Base-by-base conservation (phyloP, 1,139 yeast genomes). In the Suhomyces taliae region DNA sequence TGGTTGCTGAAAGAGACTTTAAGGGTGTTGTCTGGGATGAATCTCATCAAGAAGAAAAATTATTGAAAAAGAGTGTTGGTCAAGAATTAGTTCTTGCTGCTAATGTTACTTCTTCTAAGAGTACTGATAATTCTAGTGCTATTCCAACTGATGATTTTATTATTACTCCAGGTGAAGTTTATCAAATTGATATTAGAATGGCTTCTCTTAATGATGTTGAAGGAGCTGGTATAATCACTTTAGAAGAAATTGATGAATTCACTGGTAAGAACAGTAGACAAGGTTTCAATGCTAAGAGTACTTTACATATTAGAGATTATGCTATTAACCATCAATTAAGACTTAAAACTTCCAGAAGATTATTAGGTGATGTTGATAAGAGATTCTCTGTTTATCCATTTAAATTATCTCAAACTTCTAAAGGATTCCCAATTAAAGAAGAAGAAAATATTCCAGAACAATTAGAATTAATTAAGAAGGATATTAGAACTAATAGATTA, bases 11-110 rank as follows among this genome's bases (percentile, higher is more conserved):
- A 70, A 81, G 85, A 61, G 97, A 90, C 57, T 87, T 85, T 67
- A 90, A 90, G 69, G 97, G 97, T 61, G 95, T 90, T 44, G 88
- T 80, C 34, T 93, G 99, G 98, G 82, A 85, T 46, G 93, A 87
- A 66, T 78, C 85, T 39, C 88, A 86, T 64, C 95, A 87, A 69
- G 96, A 88, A 68, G 77, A 76, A 45, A 65, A 67, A 37, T 70
- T 85, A 51, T 70, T 87, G 53, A 69, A 72, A 45, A 77, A 71
- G 66, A 65, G 76, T n/a, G 65, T 53, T 37, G 68, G 66, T 35
- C 68, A 65, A 49, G 82, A 81, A 48, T 59, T 80, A 49, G 64
- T 75, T 24, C 58, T 67, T 37, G 48, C 61, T 50, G 64, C 71
- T 29, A 66, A 75, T 51, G 85, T 87, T 14, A 74, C 56, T 40